Percentiles rank a stretch among this genome's conserved stretches.
Conservation (phyloP, 495 filamentous ascomycete genomes). For the Cercophora scortea region DNA sequence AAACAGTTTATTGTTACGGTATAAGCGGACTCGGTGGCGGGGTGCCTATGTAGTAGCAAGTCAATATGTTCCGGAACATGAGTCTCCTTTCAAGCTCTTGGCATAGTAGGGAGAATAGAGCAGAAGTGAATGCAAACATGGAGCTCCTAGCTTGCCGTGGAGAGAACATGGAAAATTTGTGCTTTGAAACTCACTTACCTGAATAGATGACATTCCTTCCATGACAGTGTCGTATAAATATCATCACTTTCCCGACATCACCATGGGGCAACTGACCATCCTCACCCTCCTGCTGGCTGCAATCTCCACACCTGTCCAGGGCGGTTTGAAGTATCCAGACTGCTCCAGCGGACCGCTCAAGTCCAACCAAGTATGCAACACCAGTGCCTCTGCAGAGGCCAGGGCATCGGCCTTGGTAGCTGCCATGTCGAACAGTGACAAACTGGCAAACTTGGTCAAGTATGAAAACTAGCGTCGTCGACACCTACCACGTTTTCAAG, state of each 20-base stretch:
- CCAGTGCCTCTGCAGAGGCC: constrained; percentile 31
- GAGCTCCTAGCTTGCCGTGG: not conserved
- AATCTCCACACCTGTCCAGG: not conserved
- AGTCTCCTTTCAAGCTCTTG: not conserved
- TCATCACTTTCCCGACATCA: not conserved
- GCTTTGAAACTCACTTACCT: not conserved
- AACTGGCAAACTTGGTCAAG: constrained; percentile 34
- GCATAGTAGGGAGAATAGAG: no score
- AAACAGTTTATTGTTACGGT: no score
- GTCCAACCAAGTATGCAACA: constrained; percentile 39
- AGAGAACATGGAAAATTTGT: not conserved
- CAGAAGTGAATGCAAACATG: no score
- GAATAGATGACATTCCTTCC: not conserved
- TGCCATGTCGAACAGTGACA: constrained; percentile 35
- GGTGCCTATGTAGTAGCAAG: not conserved
- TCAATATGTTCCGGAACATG: not conserved
- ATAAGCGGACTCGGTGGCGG: not conserved
- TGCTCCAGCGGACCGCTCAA: constrained; percentile 26
- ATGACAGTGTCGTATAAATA: not conserved
- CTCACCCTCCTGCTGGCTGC: not conserved
- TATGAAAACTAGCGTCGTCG: constrained; percentile 1
- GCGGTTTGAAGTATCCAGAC: constrained; percentile 18
- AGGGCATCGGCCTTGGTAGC: constrained; percentile 33
- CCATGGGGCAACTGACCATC: not conserved
- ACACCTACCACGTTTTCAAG: not conserved